phyloP scores from a whole-genome alignment of 352 stramenopile genomes.

The Phytophthora multivora region DNA sequence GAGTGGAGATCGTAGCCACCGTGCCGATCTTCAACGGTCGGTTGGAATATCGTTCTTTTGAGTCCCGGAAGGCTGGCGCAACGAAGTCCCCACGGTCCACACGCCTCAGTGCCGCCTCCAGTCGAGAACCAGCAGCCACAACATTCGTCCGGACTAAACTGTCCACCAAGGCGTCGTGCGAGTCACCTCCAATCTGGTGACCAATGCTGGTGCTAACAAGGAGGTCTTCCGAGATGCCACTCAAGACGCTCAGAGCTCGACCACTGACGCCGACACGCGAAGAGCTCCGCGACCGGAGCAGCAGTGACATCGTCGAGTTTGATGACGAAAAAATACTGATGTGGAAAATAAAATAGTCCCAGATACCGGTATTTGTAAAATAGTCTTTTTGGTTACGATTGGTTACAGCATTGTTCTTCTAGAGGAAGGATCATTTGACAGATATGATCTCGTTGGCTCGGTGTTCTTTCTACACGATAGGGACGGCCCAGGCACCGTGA shows the following conservation, averaged over 20 bases:
- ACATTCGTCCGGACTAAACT: conserved; percentile 82
- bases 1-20: conserved; percentile 86
- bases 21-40: conserved; percentile 76
- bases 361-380: neutral
- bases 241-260: conserved; percentile 66
- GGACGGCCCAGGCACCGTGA: conserved; percentile 75
- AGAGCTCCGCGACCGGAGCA: conserved; percentile 7
- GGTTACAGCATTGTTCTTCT: conserved; percentile 1
- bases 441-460: neutral
- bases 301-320: conserved; percentile 8
- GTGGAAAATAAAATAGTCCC: conserved; percentile 10
- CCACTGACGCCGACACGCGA: conserved; percentile 3
- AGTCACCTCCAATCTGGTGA: conserved; percentile 77
- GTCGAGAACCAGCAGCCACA: conserved; percentile 48
- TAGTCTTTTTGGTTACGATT: conserved; percentile 12
- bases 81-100: conserved; percentile 77
- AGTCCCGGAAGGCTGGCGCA: conserved; percentile 32
- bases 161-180: conserved; percentile 69
- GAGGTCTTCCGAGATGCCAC: conserved; percentile 78
- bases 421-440: neutral
- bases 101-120: conserved; percentile 64
- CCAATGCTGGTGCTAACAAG: conserved; percentile 86
- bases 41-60: conserved; percentile 65
- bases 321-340: conserved; percentile 20
- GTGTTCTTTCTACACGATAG: conserved; percentile 45